phyloP scores from a whole-genome alignment of 106 monocot genomes.

The Dendrobium chrysotoxum region DNA sequence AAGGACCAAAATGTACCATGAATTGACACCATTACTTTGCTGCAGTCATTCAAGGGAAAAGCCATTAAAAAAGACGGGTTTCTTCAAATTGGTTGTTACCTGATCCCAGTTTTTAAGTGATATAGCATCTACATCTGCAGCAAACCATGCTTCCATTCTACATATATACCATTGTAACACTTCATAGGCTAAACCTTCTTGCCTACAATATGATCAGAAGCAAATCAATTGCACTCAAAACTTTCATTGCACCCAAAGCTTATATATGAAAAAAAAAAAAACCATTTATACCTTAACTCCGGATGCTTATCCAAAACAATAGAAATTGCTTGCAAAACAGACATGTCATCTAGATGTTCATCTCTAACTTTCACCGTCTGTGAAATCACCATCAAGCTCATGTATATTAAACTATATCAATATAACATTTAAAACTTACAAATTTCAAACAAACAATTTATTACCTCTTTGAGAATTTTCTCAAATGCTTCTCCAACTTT shows the following conservation, averaged over 20 bases:
- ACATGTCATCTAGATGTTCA: constrained; percentile 72
- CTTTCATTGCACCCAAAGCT: neutral
- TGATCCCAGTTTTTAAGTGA: constrained; percentile 96
- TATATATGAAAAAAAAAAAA: neutral
- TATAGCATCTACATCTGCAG: constrained; percentile 76
- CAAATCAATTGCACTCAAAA: constrained; percentile 3
- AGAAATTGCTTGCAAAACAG: constrained; percentile 73
- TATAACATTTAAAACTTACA: neutral
- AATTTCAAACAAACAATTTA: neutral
- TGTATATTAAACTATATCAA: constrained; percentile 2
- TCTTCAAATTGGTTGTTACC: constrained; percentile 21
- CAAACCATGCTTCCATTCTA: constrained; percentile 99
- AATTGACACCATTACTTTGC: too few species aligned
- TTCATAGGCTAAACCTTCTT: constrained; percentile 70
- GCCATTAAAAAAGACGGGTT: too few species aligned
- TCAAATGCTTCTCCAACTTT: constrained; percentile 81
- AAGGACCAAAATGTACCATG: neutral
- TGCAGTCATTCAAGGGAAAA: too few species aligned
- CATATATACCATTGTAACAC: constrained; percentile 95
- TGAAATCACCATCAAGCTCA: constrained; percentile 4
- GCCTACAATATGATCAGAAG: constrained; percentile 33
- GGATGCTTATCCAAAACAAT: constrained; percentile 84
- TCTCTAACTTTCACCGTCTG: constrained; percentile 82
- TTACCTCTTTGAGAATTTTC: constrained; percentile 79
- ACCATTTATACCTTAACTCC: constrained; percentile 44